These are phyloP conservation scores for Aristolochia contorta DNA, from an alignment of 164 flowering plant species.

Conservation along the genomic window DNA sequence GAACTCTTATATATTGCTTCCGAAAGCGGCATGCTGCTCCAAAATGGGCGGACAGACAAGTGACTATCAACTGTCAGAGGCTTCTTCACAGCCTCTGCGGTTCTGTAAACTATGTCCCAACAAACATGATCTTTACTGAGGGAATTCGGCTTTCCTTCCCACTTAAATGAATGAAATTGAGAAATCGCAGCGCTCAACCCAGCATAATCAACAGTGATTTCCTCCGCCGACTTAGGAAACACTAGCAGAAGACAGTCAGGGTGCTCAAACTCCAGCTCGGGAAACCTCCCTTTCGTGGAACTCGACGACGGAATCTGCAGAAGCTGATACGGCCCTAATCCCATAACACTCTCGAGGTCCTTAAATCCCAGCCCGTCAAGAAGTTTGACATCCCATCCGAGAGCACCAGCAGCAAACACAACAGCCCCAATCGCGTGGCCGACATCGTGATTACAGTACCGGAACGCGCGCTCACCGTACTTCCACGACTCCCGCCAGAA, in stretches of 20 bases:
- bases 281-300: constrained; percentile 48
- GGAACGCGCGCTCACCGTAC: constrained; percentile 81
- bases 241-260: constrained; percentile 78
- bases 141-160: constrained; percentile 74
- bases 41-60: constrained; percentile 28
- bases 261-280: constrained; percentile 78
- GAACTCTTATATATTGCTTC: constrained; percentile 46
- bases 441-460: constrained; percentile 89
- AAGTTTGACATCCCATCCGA: constrained; percentile 83
- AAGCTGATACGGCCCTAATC: constrained; percentile 27
- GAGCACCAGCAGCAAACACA: constrained; percentile 60
- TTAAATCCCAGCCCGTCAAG: constrained; percentile 67
- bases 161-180: constrained; percentile 39
- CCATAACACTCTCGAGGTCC: constrained; percentile 69
- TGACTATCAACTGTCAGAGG: constrained; percentile 27
- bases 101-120: constrained; percentile 83
- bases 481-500: constrained; percentile 99
- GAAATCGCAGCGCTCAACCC: constrained; percentile 35
- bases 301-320: constrained; percentile 33
- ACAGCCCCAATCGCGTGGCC: constrained; percentile 90
- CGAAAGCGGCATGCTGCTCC: constrained; percentile 28
- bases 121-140: constrained; percentile 79
- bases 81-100: constrained; percentile 72
- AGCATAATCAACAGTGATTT: constrained; percentile 40
- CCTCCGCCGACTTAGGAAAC: constrained; percentile 39